Conservation (phyloP, 2,329 filamentous ascomycete genomes). For the Paecilomyces variotii region DNA sequence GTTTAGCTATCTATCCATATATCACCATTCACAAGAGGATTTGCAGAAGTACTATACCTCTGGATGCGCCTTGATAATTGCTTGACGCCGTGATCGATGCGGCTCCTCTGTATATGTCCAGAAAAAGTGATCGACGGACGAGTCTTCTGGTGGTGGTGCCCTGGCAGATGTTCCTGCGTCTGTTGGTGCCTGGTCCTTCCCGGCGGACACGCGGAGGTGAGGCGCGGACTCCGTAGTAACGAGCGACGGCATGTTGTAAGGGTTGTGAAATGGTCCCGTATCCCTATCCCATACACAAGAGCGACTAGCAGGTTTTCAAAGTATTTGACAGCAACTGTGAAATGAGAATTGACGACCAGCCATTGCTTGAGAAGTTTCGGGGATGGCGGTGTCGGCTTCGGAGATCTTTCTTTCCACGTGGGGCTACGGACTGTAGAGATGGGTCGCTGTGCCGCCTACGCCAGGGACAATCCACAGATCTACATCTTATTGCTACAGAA, state of each 20-base stretch:
- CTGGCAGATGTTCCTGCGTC: conserved; percentile 13
- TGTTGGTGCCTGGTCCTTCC: conserved; percentile 14
- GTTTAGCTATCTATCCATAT: neutral
- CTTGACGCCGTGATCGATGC: conserved; percentile 78
- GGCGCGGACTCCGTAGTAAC: conserved; percentile 22
- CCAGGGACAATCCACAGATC: neutral
- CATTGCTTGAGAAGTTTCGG: neutral
- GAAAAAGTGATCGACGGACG: conserved; percentile 62
- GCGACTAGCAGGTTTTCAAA: neutral
- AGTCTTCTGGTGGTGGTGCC: conserved; percentile 23
- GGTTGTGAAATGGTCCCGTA: conserved; percentile 1
- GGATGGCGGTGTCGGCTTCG: neutral
- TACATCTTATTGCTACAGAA: neutral
- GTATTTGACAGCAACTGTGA: neutral
- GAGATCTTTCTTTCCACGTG: conserved; percentile 6
- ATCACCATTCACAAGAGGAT: neutral
- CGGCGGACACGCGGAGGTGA: conserved; percentile 26
- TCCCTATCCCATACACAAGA: conserved; percentile 13
- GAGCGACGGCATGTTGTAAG: conserved; percentile 19
- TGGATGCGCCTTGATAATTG: conserved; percentile 96
- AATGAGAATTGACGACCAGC: neutral
- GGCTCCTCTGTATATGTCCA: conserved; percentile 99
- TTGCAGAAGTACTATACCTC: conserved; percentile 53
- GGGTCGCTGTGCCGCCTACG: neutral
- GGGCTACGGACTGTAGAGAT: conserved; percentile 3